These are phyloP conservation scores for Thelephora ganbajun DNA, from an alignment of 768 basidiomycete genomes.

Conservation along the genomic window DNA sequence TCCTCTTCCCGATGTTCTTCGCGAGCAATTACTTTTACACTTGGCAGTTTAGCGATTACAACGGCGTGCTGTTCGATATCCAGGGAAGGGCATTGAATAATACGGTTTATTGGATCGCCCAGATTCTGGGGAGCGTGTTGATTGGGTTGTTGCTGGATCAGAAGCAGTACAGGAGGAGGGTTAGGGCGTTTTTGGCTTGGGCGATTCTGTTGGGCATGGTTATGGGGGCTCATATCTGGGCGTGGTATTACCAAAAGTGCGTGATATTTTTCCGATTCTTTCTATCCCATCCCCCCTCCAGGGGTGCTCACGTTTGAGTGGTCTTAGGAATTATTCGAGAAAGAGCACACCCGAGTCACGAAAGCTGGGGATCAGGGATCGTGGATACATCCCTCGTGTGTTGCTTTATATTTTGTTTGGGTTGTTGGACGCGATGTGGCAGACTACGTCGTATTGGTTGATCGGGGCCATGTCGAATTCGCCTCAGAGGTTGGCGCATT, in stretches of 20 bases:
- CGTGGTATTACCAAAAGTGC: slow-evolving; percentile 61
- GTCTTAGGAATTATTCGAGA: slow-evolving; percentile 43
- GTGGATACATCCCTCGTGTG: slow-evolving; percentile 37
- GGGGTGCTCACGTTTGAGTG: neutral
- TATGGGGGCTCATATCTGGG: slow-evolving; percentile 63
- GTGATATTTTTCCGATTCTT: slow-evolving; percentile 7
- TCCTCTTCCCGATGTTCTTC: slow-evolving; percentile 79
- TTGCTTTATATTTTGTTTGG: slow-evolving; percentile 63
- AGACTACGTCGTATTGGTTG: slow-evolving; percentile 70
- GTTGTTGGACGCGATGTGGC: slow-evolving; percentile 74
- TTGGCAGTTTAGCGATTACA: slow-evolving; percentile 77
- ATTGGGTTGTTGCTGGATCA: slow-evolving; percentile 62
- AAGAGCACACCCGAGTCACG: slow-evolving; percentile 23
- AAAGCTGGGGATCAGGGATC: slow-evolving; percentile 48
- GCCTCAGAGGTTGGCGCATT: slow-evolving; percentile 64
- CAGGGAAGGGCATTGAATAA: slow-evolving; percentile 67
- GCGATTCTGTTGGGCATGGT: slow-evolving; percentile 43
- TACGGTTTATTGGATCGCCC: slow-evolving; percentile 67
- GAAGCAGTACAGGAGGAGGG: slow-evolving; percentile 38
- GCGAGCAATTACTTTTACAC: slow-evolving; percentile 80
- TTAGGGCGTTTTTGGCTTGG: slow-evolving; percentile 65
- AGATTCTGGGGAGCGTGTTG: slow-evolving; percentile 59
- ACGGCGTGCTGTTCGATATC: slow-evolving; percentile 69
- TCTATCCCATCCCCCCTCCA: no score
- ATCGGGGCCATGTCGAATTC: slow-evolving; percentile 83